phyloP scores from a whole-genome alignment of 2,329 filamentous ascomycete genomes.

The Microdochium bolleyi region DNA sequence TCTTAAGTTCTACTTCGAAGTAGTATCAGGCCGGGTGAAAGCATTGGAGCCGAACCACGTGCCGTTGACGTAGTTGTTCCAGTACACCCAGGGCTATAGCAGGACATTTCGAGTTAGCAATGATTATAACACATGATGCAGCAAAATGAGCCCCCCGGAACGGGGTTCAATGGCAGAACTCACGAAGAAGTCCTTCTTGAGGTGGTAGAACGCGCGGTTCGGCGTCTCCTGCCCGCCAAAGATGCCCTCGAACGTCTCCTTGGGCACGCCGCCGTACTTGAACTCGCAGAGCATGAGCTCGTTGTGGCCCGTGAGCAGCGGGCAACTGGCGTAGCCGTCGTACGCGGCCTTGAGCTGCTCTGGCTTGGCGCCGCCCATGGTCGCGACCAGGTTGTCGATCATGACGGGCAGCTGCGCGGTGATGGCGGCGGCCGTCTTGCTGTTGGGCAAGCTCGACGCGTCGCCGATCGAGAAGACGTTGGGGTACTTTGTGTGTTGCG shows the following conservation, averaged over 20 bases:
- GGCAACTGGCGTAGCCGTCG: conserved; percentile 36
- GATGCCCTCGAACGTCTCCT: conserved; percentile 31
- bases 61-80: conserved; percentile 17
- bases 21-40: conserved; percentile 11
- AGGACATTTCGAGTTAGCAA: background rate
- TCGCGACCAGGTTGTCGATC: conserved; percentile 28
- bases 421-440: conserved; percentile 37
- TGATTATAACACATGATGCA: background rate
- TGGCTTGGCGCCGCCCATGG: conserved; percentile 18
- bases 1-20: background rate
- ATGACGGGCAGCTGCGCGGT: conserved; percentile 33
- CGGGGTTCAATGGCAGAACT: conserved; percentile 5
- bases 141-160: background rate
- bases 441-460: conserved; percentile 28
- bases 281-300: conserved; percentile 39
- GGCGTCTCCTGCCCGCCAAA: conserved; percentile 30
- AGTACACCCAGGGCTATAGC: conserved; percentile 18
- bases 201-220: conserved; percentile 26
- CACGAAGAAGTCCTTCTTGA: conserved; percentile 37
- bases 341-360: conserved; percentile 23
- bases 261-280: conserved; percentile 35
- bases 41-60: conserved; percentile 14
- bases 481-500: conserved; percentile 23
- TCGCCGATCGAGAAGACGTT: conserved; percentile 32
- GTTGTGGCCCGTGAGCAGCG: conserved; percentile 33